phyloP scores from a whole-genome alignment of 2,329 filamentous ascomycete genomes.

The Neophaeococcomyces aloes region DNA sequence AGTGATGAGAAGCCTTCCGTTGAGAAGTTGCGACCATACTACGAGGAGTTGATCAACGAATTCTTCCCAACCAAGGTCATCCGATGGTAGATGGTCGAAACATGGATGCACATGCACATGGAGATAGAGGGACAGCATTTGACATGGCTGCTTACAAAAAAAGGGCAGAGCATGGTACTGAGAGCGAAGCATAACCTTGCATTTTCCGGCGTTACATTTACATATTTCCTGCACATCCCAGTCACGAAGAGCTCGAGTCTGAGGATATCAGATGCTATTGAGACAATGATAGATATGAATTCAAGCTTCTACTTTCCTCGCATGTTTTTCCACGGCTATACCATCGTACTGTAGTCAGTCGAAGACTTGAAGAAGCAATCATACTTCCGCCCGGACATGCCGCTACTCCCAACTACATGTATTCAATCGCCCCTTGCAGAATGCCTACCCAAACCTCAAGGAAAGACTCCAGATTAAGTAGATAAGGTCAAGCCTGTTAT shows the following conservation, averaged over 20 bases:
- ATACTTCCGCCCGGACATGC: no score
- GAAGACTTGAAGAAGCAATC: no score
- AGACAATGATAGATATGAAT: not conserved
- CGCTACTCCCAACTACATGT: no score
- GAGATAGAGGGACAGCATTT: not conserved
- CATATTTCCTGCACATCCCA: not conserved
- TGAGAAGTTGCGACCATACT: constrained; percentile 69
- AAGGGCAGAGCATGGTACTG: not conserved
- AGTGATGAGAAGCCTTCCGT: constrained; percentile 67
- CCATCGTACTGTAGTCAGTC: no score
- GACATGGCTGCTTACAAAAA: not conserved
- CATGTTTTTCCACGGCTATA: no score
- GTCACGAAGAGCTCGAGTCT: constrained; percentile 31
- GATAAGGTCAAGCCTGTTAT: no score
- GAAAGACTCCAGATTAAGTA: no score
- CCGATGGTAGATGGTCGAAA: constrained; percentile 47
- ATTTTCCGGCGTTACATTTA: not conserved
- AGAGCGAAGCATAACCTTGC: not conserved
- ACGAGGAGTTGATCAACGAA: constrained; percentile 63
- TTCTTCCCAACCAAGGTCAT: constrained; percentile 60
- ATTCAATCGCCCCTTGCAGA: no score
- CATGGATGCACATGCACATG: not conserved
- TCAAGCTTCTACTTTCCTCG: no score
- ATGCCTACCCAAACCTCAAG: no score
- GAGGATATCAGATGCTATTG: not conserved